Base-by-base conservation (phyloP, 306 rosid species). In the Myrica gale region DNA sequence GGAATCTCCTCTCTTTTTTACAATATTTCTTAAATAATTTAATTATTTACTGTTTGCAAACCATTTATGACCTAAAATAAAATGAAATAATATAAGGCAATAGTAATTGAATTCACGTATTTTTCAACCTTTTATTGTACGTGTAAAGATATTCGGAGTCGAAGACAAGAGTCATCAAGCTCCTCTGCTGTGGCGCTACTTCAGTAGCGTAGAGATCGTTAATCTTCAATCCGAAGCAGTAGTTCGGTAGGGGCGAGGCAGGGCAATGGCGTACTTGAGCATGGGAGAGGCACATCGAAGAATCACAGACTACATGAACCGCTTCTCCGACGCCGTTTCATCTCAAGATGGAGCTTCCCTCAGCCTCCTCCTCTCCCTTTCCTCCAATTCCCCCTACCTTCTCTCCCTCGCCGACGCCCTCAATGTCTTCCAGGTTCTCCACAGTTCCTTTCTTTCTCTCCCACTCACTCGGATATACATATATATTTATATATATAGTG, bases 201-300 rank as follows among this genome's bases (percentile, higher is more conserved):
- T 48, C 52, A 48, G 52, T 48, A 48, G 52, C 52, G 4, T 2
- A 11, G 52, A 9, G 53, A 48, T 2, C 11, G 52, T 47, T 11
- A 3, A 2, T 48, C 4, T 48, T 48, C 15, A 48, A 10, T 48
- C 13, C 32, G 20, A 13, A 9, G 79, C 11, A 47, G 72, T 11
- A 41, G 72, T 39, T 9, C 16, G 61, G 72, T 61, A 89, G 37
- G 37, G 3, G 37, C 37, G 3, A 32, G 37, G 37, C 37, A 2
- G 37, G 3, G 37, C 37, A 32, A 32, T 90, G 98, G 96, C 97
- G 80, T 88, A 88, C 82, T 57, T 84, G 88, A 91, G 97, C 88
- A 95, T 90, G 96, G 99, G 97, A 12, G 99, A 95, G 69, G 93
- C 99, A 0, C 96, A 90, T 65, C 81, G 97, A 79, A 89, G 92